Base-by-base conservation (phyloP, 2,329 filamentous ascomycete species). In the Cladobotryum protrusum region DNA sequence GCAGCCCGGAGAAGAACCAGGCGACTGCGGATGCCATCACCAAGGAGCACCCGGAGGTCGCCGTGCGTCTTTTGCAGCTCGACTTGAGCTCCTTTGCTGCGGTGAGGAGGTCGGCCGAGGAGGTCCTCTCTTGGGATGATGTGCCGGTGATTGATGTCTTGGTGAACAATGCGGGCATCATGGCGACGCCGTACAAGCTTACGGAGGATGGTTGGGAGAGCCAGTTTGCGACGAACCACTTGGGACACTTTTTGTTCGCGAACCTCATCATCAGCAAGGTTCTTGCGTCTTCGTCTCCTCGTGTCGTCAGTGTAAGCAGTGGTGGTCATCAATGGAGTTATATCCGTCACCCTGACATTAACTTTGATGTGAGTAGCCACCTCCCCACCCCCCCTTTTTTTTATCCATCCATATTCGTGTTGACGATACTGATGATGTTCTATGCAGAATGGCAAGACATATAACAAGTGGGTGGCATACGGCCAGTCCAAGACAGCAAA, bases 201-300 rank as follows among this genome's bases (percentile, higher is more conserved):
- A 65, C 62, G 24, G 54, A 58, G 4, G 69, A 74, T 7, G 72
- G 72, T 3, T 59, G 68, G 49, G 72, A 75, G 60, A 59, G 61
- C 47, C 71, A 74, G 49, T 70, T 77, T 44, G 70, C 65, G 0
- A 68, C 67, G 2, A 75, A 75, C 45, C 69, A 77, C 46, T 45
- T 77, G 5, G 69, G 67, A 0, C 74, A 74, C 56, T 77, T 72
- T 44, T 62, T 77, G 2, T 63, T 78, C 34, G 69, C 71, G 13
- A 72, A 72, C 53, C 59, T 73, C 17, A 58, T 77, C 42, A 69
- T 74, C 62, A 61, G 61, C 0, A 73, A 73, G 56, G 52, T 76
- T 3, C 58, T 73, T 15, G 62, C 60, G 4, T 59, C 67, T 33
- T 51, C 43, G 48, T 60, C 54, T 33, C 66, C 54, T 8, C 61